These are phyloP conservation scores for Saccharata proteae DNA, from an alignment of 2,329 filamentous ascomycete species.

Conservation along the genomic window DNA sequence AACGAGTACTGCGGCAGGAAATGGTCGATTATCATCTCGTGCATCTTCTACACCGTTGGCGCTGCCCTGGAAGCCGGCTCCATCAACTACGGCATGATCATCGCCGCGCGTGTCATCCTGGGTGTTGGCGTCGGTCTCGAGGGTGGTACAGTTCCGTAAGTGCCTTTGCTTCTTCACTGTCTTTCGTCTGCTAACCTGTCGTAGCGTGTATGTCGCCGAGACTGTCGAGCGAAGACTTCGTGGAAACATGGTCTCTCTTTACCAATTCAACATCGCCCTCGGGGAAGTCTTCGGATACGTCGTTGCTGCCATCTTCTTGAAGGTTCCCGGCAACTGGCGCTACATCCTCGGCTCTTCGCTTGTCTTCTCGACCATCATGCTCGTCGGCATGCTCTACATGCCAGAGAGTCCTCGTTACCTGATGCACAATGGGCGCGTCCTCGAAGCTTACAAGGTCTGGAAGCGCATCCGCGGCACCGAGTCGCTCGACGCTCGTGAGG, in stretches of 20 bases:
- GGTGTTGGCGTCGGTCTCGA: constrained; percentile 61
- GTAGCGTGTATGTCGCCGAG: constrained; percentile 53
- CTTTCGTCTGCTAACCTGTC: too few species aligned
- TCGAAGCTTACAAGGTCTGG: constrained; percentile 57
- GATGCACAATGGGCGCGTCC: constrained; percentile 51
- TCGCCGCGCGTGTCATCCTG: constrained; percentile 54
- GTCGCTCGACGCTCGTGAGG: constrained; percentile 46
- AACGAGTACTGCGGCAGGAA: constrained; percentile 58
- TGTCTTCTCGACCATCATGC: constrained; percentile 54
- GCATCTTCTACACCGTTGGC: constrained; percentile 58
- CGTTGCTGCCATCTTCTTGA: constrained; percentile 59
- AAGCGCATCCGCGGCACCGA: constrained; percentile 55
- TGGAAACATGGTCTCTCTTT: constrained; percentile 61
- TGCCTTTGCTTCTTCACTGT: too few species aligned
- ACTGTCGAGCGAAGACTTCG: constrained; percentile 54
- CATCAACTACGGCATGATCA: constrained; percentile 60
- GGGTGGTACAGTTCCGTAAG: constrained; percentile 59
- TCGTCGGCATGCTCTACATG: constrained; percentile 56
- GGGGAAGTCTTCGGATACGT: constrained; percentile 64
- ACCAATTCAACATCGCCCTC: constrained; percentile 65
- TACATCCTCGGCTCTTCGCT: constrained; percentile 63
- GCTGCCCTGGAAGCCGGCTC: constrained; percentile 56
- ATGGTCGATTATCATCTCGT: constrained; percentile 57
- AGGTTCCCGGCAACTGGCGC: constrained; percentile 58
- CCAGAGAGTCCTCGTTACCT: constrained; percentile 58